Percentiles rank a stretch among this genome's conserved stretches.
These are phyloP conservation scores for Penicillium sp. DNA, from an alignment of 2,329 filamentous ascomycete species.

Conservation along the genomic window DNA sequence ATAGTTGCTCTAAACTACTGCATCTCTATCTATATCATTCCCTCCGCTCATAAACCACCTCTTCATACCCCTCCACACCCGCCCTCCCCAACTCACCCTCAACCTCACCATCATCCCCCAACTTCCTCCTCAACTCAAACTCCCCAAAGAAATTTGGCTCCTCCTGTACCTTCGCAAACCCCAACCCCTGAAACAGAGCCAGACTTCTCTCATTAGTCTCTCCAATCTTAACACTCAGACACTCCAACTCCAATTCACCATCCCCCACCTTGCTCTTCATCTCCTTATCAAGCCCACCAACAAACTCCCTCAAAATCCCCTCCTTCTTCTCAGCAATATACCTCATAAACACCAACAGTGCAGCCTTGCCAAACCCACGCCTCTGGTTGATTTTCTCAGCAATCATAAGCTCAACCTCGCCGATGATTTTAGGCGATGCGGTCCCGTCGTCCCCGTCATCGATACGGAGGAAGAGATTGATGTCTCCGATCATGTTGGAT, in stretches of 20 bases:
- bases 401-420: conserved; percentile 85
- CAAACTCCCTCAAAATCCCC: conserved; percentile 56
- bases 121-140: conserved; percentile 51
- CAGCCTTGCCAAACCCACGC: conserved; percentile 59
- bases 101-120: conserved; percentile 26
- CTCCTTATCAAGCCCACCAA: conserved; percentile 9
- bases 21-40: conserved; percentile 3
- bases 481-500: conserved; percentile 62
- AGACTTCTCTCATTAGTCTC: conserved; percentile 54
- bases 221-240: conserved; percentile 59
- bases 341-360: conserved; percentile 62
- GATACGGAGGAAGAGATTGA: conserved; percentile 72
- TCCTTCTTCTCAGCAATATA: conserved; percentile 58
- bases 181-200: conserved; percentile 55
- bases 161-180: conserved; percentile 50
- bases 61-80: conserved; percentile 35
- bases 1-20: not conserved
- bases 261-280: conserved; percentile 4
- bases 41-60: conserved; percentile 34
- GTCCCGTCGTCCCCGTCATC: conserved; percentile 48
- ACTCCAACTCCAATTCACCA: conserved; percentile 26
- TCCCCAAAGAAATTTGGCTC: conserved; percentile 64
- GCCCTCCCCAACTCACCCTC: conserved; percentile 26
- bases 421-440: conserved; percentile 44
- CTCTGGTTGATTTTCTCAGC: conserved; percentile 56